Conservation (phyloP, 2,329 filamentous ascomycete genomes). For the Ilyonectria destructans region DNA sequence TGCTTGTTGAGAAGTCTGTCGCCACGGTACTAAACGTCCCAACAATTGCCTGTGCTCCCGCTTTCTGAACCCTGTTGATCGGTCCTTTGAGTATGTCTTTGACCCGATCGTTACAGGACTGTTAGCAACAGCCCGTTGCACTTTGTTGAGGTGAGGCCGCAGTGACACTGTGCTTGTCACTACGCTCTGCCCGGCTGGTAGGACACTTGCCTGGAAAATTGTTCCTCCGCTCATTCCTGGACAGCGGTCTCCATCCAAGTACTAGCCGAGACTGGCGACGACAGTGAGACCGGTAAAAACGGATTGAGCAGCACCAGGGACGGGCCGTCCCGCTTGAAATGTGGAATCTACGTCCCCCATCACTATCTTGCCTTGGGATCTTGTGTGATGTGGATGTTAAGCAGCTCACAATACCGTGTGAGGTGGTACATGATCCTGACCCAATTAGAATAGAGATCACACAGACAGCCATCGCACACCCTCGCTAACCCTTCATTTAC, state of each 20-base stretch:
- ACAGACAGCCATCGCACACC: neutral
- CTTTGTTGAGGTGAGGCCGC: too few species aligned
- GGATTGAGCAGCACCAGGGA: neutral
- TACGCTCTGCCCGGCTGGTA: too few species aligned
- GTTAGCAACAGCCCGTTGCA: too few species aligned
- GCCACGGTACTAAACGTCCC: too few species aligned
- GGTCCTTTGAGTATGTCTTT: too few species aligned
- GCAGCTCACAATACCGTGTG: neutral
- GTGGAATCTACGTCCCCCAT: neutral
- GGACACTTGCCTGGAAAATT: too few species aligned
- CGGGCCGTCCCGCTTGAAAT: neutral
- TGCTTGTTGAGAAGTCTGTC: too few species aligned
- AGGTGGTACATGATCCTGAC: neutral
- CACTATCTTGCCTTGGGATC: neutral
- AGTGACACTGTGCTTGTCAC: too few species aligned
- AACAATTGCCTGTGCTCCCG: too few species aligned
- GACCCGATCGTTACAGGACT: too few species aligned
- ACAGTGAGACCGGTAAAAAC: neutral
- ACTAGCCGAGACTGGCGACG: neutral
- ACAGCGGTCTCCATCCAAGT: neutral
- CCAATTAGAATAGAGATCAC: slow-evolving; percentile 1
- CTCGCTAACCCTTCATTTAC: neutral
- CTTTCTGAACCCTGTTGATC: too few species aligned
- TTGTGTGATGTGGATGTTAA: neutral
- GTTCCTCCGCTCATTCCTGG: neutral